phyloP scores from a whole-genome alignment of 1,284 basidiomycete genomes.

The Coriolopsis trogii region DNA sequence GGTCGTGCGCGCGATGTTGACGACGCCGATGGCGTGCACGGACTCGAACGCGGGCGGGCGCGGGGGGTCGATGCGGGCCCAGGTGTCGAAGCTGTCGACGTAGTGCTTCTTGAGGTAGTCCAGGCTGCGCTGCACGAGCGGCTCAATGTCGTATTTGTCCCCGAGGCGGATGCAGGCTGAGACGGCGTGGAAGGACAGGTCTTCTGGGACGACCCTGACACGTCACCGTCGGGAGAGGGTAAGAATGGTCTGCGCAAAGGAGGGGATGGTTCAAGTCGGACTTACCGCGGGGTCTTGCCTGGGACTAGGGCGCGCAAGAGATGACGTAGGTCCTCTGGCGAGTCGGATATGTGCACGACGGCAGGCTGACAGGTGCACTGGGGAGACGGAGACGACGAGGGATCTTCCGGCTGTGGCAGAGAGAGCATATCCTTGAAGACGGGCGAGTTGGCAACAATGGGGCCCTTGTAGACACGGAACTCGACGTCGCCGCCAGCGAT shows the following conservation, averaged over 20 bases:
- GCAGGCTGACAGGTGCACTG: neutral
- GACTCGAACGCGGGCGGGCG: constrained; percentile 7
- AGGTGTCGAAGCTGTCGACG: neutral
- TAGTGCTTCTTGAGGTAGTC: constrained; percentile 7
- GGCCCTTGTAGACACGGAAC: constrained; percentile 9
- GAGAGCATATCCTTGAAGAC: constrained; percentile 12
- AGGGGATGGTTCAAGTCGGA: neutral
- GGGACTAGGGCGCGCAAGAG: constrained; percentile 4
- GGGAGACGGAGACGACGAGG: neutral
- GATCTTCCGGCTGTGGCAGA: neutral
- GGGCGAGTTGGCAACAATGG: constrained; percentile 2
- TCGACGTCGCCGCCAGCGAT: constrained; percentile 6
- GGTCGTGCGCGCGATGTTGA: constrained; percentile 17
- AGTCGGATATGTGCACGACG: constrained; percentile 7
- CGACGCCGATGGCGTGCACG: constrained; percentile 17
- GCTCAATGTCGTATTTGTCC: constrained; percentile 11
- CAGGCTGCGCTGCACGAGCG: neutral
- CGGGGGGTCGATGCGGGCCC: neutral
- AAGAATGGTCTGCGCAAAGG: neutral
- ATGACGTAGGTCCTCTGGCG: constrained; percentile 9
- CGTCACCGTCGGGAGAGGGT: neutral
- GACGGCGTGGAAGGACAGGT: constrained; percentile 2
- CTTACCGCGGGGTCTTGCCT: constrained; percentile 4
- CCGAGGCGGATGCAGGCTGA: constrained; percentile 4
- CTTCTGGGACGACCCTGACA: neutral